Percentiles rank a stretch among this genome's conserved stretches.
These are phyloP conservation scores for Sphaerulina vaccinii DNA, from an alignment of 2,329 filamentous ascomycete species.

Conservation along the genomic window DNA sequence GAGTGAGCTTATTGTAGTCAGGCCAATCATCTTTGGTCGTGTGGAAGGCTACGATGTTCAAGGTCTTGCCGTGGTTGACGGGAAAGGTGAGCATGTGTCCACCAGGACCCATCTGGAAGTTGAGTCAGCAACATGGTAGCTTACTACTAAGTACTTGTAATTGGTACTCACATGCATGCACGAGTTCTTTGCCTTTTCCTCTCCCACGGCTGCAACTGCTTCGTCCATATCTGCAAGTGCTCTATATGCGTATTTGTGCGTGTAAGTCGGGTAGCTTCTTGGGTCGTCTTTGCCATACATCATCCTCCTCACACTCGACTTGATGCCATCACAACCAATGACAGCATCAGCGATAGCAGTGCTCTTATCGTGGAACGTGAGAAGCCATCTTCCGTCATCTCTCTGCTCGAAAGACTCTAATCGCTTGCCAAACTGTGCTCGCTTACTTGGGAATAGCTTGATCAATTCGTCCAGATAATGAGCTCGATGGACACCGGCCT, in stretches of 20 bases:
- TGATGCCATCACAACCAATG: slow-evolving; percentile 47
- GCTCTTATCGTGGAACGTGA: slow-evolving; percentile 40
- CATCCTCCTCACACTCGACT: slow-evolving; percentile 54
- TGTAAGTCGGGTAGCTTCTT: slow-evolving; percentile 51
- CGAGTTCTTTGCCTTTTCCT: slow-evolving; percentile 30
- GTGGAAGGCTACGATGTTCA: slow-evolving; percentile 34
- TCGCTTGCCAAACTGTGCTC: slow-evolving; percentile 36
- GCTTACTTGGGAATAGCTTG: slow-evolving; percentile 41
- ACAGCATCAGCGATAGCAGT: slow-evolving; percentile 45
- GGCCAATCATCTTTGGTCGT: slow-evolving; percentile 28
- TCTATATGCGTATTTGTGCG: slow-evolving; percentile 61
- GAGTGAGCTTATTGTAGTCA: slow-evolving; percentile 25
- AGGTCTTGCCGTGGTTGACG: slow-evolving; percentile 28
- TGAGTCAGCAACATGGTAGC: not conserved
- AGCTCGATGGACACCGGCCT: slow-evolving; percentile 39
- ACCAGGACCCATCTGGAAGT: slow-evolving; percentile 32
- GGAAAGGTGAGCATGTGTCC: slow-evolving; percentile 63
- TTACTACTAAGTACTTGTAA: slow-evolving; percentile 5
- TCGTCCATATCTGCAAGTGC: slow-evolving; percentile 57
- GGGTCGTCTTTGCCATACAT: slow-evolving; percentile 40
- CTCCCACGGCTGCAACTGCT: slow-evolving; percentile 31
- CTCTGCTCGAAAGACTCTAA: slow-evolving; percentile 34
- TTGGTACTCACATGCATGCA: slow-evolving; percentile 30
- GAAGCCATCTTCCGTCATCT: slow-evolving; percentile 27
- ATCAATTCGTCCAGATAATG: slow-evolving; percentile 45